A percentile compares a stretch with the other conserved stretches of the same genome.
Conservation (phyloP, 345 rosid species). For the Pistacia atlantica region DNA sequence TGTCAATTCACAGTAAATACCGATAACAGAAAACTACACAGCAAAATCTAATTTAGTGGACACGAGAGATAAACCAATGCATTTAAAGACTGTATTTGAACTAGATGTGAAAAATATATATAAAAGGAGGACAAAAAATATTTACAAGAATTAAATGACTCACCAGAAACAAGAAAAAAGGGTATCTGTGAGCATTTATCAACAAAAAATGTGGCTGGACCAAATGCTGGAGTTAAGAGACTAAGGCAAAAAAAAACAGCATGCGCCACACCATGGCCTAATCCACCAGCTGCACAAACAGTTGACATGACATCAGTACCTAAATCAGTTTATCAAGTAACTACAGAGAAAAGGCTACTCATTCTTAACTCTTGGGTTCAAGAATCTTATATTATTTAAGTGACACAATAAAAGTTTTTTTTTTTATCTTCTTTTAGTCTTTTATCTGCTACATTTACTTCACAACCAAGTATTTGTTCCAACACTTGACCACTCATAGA, state of each 20-base stretch:
- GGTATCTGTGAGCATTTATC: conserved; percentile 81
- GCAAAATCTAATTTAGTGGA: background rate
- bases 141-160: conserved; percentile 30
- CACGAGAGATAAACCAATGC: too few species aligned
- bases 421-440: too few species aligned
- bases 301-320: conserved; percentile 28
- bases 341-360: background rate
- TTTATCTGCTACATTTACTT: too few species aligned
- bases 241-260: conserved; percentile 97
- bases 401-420: too few species aligned
- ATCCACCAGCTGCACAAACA: conserved; percentile 93
- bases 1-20: conserved; percentile 15
- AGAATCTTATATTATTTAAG: too few species aligned
- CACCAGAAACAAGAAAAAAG: conserved; percentile 92
- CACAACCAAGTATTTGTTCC: too few species aligned
- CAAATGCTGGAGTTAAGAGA: conserved; percentile 92
- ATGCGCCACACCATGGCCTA: conserved; percentile 98
- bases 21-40: conserved; percentile 14
- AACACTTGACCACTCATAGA: too few species aligned
- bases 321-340: conserved; percentile 11
- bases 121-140: background rate
- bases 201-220: conserved; percentile 86
- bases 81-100: background rate
- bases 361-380: background rate
- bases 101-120: background rate